Evolutionary conservation across 2,329 filamentous ascomycete genomes (phyloP), one percentile per base, ranked within the genome.

Genomic region (Xenoacremonium recifei): DNA sequence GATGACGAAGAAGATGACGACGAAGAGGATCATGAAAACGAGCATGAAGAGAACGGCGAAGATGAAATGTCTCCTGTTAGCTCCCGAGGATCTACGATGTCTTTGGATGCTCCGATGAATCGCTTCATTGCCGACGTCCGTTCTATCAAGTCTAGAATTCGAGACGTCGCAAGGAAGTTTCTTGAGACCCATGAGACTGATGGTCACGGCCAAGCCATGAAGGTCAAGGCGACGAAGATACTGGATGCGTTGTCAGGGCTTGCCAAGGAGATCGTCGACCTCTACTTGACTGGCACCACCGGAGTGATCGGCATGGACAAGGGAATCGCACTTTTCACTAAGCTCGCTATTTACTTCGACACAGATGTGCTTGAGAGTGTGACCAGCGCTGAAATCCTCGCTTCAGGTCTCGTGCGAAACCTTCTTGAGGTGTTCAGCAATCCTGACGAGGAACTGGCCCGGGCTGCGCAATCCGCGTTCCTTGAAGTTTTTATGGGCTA

Each of bases 361-460:
- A 84, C 85, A 0, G 88, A 96, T 65, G 85, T 93, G 2, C 67
- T 96, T 40, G 87, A 96, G 59, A 95, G 89, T 61, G 91, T 96
- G 39, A 99, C 93, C 1, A 99, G 93, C 65, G 91, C 92, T 35
- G 93, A 99, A 62, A 72, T 99, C 21, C 79, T 97, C 39, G 89
- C 88, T 21, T 97, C 93, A 2, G 89, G 90, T 15, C 81, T 99
- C 41, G 91, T 99, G 10, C 82, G 88, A 33, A 83, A 89, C 9
- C 73, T 99, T 3, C 77, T 97, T 32, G 80, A 87, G 21, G 79
- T 96, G 9, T 90, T 99, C 60, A 87, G 84, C 55, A 84, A 87
- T 46, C 73, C 82, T 0, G 77, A 87, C 51, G 77, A 82, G 41
- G 65, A 71, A 32, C 59, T 83, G 23, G 78, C 79, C 38, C 77